These are phyloP conservation scores for Senecio squalidus DNA, from an alignment of 140 eudicot species.

Conservation along the genomic window DNA sequence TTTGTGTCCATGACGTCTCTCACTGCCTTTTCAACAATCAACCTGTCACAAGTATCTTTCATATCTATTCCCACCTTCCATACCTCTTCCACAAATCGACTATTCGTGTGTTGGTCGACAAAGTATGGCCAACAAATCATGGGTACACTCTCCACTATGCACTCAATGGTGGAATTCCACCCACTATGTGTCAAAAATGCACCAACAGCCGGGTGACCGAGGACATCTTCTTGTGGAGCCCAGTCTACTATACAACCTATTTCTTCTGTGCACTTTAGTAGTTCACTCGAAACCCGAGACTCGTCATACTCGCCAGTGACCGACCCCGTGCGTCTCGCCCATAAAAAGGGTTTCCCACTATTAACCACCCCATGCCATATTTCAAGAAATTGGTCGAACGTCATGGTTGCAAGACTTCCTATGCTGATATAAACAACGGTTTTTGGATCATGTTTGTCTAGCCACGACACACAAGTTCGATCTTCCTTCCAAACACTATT, in stretches of 20 bases:
- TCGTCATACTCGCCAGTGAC: neutral
- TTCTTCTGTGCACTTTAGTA: constrained; percentile 7
- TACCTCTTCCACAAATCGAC: constrained; percentile 29
- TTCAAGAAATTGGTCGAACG: neutral
- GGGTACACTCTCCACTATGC: constrained; percentile 37
- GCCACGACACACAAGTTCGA: constrained; percentile 27
- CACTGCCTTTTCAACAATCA: constrained; percentile 22
- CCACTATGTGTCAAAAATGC: constrained; percentile 33
- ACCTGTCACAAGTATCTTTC: constrained; percentile 36
- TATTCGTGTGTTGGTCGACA: constrained; percentile 40
- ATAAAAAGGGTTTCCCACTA: neutral
- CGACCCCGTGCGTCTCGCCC: constrained; percentile 7
- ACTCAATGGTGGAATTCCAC: constrained; percentile 25
- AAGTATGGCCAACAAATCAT: constrained; percentile 49
- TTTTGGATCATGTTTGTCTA: constrained; percentile 20
- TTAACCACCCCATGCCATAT: constrained; percentile 9
- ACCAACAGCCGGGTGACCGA: constrained; percentile 22
- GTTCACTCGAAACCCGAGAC: constrained; percentile 4
- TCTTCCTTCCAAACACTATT: constrained; percentile 37
- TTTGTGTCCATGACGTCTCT: constrained; percentile 37
- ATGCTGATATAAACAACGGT: constrained; percentile 27
- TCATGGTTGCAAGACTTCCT: constrained; percentile 15
- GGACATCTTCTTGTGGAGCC: constrained; percentile 28
- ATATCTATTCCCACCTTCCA: constrained; percentile 34
- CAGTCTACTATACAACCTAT: constrained; percentile 22